Evolutionary conservation across 805 yeast genomes (phyloP).

Genomic region (Candida arabinofermentans): DNA sequence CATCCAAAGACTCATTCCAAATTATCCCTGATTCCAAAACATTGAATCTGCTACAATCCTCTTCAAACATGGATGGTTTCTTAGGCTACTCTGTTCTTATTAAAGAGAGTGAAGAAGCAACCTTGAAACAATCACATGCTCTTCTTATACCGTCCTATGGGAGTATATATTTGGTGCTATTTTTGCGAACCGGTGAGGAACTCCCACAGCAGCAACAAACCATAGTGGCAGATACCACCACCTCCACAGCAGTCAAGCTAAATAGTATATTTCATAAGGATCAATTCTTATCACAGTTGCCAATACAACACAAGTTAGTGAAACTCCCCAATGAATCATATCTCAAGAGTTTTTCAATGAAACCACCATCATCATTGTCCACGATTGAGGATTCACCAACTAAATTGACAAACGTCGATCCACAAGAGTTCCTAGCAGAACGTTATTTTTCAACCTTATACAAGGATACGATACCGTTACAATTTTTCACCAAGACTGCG

Average conservation of each 20-base stretch:
- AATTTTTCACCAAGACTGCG: slow-evolving; percentile 30
- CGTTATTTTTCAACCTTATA: slow-evolving; percentile 27
- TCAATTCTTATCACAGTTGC: background rate
- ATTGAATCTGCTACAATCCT: background rate
- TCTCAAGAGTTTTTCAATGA: slow-evolving; percentile 6
- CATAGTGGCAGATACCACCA: background rate
- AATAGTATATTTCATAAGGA: background rate
- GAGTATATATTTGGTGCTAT: background rate
- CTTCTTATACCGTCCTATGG: background rate
- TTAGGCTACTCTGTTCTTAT: slow-evolving; percentile 7
- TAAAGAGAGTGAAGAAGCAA: background rate
- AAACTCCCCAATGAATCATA: background rate
- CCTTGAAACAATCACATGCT: background rate
- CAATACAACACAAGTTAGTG: background rate
- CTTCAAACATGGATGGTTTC: background rate
- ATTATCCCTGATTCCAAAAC: slow-evolving; percentile 4
- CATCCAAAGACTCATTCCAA: slow-evolving; percentile 1
- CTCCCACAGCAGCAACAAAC: too few species aligned
- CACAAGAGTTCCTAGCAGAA: slow-evolving; percentile 24
- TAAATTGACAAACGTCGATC: slow-evolving; percentile 20
- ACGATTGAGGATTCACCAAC: slow-evolving; percentile 8
- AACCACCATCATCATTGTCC: slow-evolving; percentile 3
- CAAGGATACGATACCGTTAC: slow-evolving; percentile 22
- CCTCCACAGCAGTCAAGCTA: background rate
- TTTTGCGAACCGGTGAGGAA: too few species aligned